These are phyloP conservation scores for Pythium chondricola DNA, from an alignment of 352 stramenopile genomes.

Conservation along the genomic window DNA sequence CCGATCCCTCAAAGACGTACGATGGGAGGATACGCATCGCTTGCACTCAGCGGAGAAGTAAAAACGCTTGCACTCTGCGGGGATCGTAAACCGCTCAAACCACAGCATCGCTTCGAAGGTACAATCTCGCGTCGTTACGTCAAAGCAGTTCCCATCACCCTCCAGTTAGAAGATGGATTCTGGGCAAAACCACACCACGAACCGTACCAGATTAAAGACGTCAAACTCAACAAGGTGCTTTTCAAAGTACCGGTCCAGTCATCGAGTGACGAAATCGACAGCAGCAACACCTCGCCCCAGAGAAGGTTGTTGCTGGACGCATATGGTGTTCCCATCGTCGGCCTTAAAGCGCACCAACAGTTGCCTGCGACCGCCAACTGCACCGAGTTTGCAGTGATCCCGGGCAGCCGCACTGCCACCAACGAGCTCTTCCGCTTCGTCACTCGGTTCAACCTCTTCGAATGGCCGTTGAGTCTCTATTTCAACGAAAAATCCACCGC, in stretches of 20 bases:
- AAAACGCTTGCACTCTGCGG: no score
- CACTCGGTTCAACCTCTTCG: slow-evolving; percentile 3
- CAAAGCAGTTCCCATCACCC: not conserved
- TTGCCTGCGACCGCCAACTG: not conserved
- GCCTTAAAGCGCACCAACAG: slow-evolving; percentile 1
- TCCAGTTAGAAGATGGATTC: slow-evolving; percentile 5
- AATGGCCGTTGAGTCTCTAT: slow-evolving; percentile 6
- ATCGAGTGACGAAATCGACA: no score
- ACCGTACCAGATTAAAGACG: slow-evolving; percentile 1
- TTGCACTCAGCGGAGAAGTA: no score
- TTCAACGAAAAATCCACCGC: slow-evolving; percentile 12
- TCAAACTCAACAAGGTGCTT: not conserved
- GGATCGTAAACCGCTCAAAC: slow-evolving; percentile 2
- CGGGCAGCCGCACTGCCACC: slow-evolving; percentile 1
- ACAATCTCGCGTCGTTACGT: slow-evolving; percentile 2
- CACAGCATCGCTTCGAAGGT: not conserved
- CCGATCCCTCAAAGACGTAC: no score
- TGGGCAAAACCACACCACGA: not conserved
- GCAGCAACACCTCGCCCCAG: no score
- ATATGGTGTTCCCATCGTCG: slow-evolving; percentile 13
- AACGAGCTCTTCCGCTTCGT: not conserved
- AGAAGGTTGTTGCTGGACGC: slow-evolving; percentile 17
- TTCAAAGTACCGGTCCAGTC: slow-evolving; percentile 3
- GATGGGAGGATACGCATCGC: no score
- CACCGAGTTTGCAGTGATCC: slow-evolving; percentile 12